Base-by-base conservation (phyloP, 2,329 filamentous ascomycete genomes). In the Tolypocladium guangdongense region DNA sequence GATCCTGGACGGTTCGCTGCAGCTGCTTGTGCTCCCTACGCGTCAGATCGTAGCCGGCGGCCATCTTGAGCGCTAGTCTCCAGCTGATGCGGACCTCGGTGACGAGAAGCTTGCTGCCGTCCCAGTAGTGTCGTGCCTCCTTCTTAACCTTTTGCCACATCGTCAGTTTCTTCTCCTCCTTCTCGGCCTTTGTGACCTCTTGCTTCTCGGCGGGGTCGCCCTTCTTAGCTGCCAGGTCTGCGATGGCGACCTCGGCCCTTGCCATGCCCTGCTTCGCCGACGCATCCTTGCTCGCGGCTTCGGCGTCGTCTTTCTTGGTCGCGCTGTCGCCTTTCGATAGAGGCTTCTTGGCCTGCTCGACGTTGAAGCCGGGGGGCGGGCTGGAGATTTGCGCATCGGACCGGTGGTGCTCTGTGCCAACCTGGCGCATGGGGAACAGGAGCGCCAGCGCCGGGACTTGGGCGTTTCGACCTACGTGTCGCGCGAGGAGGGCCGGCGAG, bases 91-190 rank as follows among this genome's bases (percentile, higher is more conserved):
- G 89, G 66, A 97, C 84, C 73, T 99, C 93, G 2, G 90, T 88
- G 24, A 86, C 91, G 60, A 99, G 77, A 64, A 99, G 78, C 73
- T 99, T 99, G 32, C 90, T 97, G 56, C 93, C 93, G 71, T 99
- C 93, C 92, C 93, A 97, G 74, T 99, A 99, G 70, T 99, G 93
- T 57, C 86, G 83, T 16, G 78, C 79, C 71, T 99, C 93, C 70
- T 95, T 91, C 79, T 96, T 99, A 65, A 99, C 84, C 74, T 91
- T 95, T 69, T 97, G 88, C 71, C 83, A 86, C 1, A 97, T 50
- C 0, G 91, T 96, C 71, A 96, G 73, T 67, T 96, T 96, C 75
- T 91, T 90, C 62, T 86, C 80, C 57, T 88, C 84, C 69, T 88
- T 86, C 61, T 83, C 67, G 52, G 66, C 67, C 77, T 71, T 75